Percentiles rank a stretch among this genome's conserved stretches.
These are phyloP conservation scores for Kodamaea leandrae DNA, from an alignment of 805 yeast genomes.

Conservation along the genomic window DNA sequence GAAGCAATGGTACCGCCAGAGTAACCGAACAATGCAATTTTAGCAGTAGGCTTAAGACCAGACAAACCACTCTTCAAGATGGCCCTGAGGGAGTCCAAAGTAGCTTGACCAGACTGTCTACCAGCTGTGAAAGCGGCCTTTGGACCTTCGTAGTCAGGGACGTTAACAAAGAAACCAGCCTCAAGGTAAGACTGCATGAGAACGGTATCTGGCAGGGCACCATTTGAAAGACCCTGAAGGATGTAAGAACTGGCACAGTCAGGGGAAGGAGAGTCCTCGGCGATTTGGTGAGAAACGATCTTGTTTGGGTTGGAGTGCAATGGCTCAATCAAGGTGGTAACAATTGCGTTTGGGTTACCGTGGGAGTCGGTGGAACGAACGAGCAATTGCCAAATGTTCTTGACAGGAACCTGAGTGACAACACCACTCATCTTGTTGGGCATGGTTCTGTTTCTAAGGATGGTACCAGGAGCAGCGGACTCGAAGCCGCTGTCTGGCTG, in stretches of 20 bases:
- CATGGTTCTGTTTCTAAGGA: conserved; percentile 20
- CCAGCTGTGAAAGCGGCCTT: conserved; percentile 33
- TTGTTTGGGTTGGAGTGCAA: conserved; percentile 23
- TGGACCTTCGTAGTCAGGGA: conserved; percentile 37
- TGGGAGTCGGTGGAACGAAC: conserved; percentile 21
- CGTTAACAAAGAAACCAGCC: conserved; percentile 33
- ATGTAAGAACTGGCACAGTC: conserved; percentile 23
- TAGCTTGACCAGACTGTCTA: conserved; percentile 28
- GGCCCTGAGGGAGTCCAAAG: conserved; percentile 32
- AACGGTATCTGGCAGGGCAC: conserved; percentile 16
- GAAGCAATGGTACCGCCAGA: conserved; percentile 39
- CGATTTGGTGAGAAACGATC: conserved; percentile 19
- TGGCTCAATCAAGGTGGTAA: conserved; percentile 24
- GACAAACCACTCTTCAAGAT: conserved; percentile 19
- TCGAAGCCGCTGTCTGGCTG: conserved; percentile 22
- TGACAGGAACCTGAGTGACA: conserved; percentile 18
- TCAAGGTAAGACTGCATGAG: conserved; percentile 14
- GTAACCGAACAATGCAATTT: conserved; percentile 32
- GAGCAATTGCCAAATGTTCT: conserved; percentile 20
- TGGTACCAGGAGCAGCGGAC: conserved; percentile 20
- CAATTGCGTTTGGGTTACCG: conserved; percentile 20
- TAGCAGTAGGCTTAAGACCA: conserved; percentile 19
- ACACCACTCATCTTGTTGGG: conserved; percentile 20
- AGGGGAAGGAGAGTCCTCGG: conserved; percentile 21
- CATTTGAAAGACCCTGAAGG: conserved; percentile 15